Evolutionary conservation across 805 yeast species (phyloP), one percentile per base, ranked within the genome.

Genomic region (Saccharomyces kudriavzevii): DNA sequence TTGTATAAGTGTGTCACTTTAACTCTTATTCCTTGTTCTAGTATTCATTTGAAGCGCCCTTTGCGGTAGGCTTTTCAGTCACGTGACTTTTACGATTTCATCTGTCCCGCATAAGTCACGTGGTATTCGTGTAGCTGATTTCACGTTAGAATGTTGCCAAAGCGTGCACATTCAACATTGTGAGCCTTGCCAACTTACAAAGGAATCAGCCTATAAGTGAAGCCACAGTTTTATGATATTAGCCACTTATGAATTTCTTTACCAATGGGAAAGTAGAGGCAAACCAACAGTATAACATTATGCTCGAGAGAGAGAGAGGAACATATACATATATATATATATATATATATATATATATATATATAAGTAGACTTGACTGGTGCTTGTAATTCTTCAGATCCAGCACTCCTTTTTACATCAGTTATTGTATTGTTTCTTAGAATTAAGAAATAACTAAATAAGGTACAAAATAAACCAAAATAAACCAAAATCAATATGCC

Each of bases 401-500:
- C 10, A 8, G 11, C 11, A 6, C 11, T 17, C 10, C 22, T 17
- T 8, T 17, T 35, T 9, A 5, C 22, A 3, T 17, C 43, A 35
- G 22, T 35, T 35, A 13, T 20, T 17, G 17, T 35, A 17, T 17
- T 8, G 24, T 35, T n/a, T 35, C 22, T 9, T 35, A 17, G 11
- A 48, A 11, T 24, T 30, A 14, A 30, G 3, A 13, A n/a, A 20
- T 29, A 48, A 48, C 27, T 9, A 14, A 29, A 28, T 20, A 31
- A 48, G 17, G 8, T 40, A 31, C 5, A 48, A 30, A 24, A 48
- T 24, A 13, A 20, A 35, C 22, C n/a, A 35, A 5, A 17, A 22
- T 48, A 48, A 48, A 35, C 8, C 20, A 17, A 5, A 45, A 24
- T 25, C 17, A 55, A 27, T 49, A 84, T 84, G 88, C 84, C 85